These are phyloP conservation scores for Stentor roeselii DNA, from an alignment of 73 alveolate species.

Conservation along the genomic window DNA sequence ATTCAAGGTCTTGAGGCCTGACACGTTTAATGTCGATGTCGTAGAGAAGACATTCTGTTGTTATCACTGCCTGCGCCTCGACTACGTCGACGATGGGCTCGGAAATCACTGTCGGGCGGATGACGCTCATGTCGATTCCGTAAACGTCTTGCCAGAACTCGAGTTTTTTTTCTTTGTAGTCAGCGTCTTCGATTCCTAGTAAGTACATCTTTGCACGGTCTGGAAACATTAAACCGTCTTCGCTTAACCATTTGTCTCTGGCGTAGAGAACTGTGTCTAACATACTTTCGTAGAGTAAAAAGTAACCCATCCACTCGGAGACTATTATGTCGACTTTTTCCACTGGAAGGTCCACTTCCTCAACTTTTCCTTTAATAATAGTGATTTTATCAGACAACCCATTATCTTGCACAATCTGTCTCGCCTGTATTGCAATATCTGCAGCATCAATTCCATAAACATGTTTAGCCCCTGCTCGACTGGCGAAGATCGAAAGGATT, in stretches of 20 bases:
- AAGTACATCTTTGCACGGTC: slow-evolving; percentile 74
- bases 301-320: slow-evolving; percentile 86
- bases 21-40: slow-evolving; percentile 66
- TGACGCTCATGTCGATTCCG: slow-evolving; percentile 71
- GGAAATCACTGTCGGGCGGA: slow-evolving; percentile 38
- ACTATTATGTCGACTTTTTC: slow-evolving; percentile 75
- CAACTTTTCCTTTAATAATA: slow-evolving; percentile 84
- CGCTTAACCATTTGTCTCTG: slow-evolving; percentile 75
- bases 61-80: slow-evolving; percentile 47
- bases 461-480: slow-evolving; percentile 93
- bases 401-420: slow-evolving; percentile 78
- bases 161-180: slow-evolving; percentile 73
- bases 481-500: slow-evolving; percentile 91
- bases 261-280: slow-evolving; percentile 74
- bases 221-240: slow-evolving; percentile 75
- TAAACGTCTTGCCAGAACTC: slow-evolving; percentile 85
- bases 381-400: slow-evolving; percentile 78
- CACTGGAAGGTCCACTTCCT: slow-evolving; percentile 87
- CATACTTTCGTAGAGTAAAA: slow-evolving; percentile 66
- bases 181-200: slow-evolving; percentile 85
- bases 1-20: slow-evolving; percentile 59
- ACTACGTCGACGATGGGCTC: slow-evolving; percentile 76
- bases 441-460: slow-evolving; percentile 94
- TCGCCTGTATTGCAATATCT: slow-evolving; percentile 86
- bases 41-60: slow-evolving; percentile 55